Percentiles rank a stretch among this genome's conserved stretches.
phyloP scores from a whole-genome alignment of 2,329 filamentous ascomycete genomes.

The Cercospora janseana region DNA sequence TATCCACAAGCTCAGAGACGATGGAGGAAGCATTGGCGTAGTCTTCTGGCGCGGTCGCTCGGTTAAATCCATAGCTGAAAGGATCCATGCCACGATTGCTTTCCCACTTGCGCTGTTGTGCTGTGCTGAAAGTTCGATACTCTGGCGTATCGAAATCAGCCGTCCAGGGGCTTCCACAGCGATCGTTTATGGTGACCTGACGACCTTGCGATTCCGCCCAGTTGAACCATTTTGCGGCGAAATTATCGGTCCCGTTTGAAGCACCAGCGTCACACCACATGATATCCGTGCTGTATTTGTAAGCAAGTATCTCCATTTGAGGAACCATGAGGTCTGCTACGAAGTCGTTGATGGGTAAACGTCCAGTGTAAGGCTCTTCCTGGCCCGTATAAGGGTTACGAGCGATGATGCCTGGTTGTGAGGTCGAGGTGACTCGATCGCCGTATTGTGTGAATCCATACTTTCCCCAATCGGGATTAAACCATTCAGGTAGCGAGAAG shows the following conservation, averaged over 20 bases:
- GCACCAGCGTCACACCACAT: constrained; percentile 50
- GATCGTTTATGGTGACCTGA: constrained; percentile 11
- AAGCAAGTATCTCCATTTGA: constrained; percentile 49
- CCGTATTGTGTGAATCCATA: constrained; percentile 42
- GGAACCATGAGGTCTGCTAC: constrained; percentile 47
- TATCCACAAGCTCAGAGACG: constrained; percentile 27
- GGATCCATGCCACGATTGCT: constrained; percentile 25
- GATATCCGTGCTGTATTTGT: constrained; percentile 48
- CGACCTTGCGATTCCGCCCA: constrained; percentile 29
- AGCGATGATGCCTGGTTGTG: no score
- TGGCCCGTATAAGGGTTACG: constrained; percentile 34
- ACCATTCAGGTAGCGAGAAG: constrained; percentile 53
- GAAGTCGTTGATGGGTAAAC: constrained; percentile 43
- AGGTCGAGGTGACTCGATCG: no score
- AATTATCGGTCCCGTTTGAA: constrained; percentile 36
- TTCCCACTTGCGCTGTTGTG: constrained; percentile 30
- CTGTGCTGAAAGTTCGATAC: no score
- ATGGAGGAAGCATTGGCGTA: constrained; percentile 26
- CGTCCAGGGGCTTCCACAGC: not conserved
- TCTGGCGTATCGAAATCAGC: constrained; percentile 20
- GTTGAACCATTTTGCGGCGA: constrained; percentile 44
- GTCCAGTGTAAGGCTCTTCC: constrained; percentile 30
- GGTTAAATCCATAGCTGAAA: constrained; percentile 26
- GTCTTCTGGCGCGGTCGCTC: constrained; percentile 2
- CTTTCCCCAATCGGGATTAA: constrained; percentile 50